Base-by-base conservation (phyloP, 495 filamentous ascomycete species). In the Aspergillus heteromorphus region DNA sequence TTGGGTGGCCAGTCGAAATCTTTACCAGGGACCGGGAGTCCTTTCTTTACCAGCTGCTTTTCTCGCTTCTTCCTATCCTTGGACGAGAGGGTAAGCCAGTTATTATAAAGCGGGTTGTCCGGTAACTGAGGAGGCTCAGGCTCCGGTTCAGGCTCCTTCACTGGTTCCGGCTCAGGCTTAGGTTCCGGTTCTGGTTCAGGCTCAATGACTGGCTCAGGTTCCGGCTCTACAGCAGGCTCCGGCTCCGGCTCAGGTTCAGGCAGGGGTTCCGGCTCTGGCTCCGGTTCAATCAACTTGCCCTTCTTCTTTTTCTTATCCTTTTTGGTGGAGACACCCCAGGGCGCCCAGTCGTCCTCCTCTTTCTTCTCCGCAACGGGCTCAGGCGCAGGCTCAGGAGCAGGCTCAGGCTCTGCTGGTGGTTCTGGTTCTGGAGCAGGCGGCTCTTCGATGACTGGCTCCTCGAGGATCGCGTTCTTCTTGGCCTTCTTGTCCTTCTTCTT, bases 11-110 rank as follows among this genome's bases (percentile, higher is more conserved):
- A 54, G 17, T 66, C 59, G 43, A 73, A 66, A 34, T 70, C 73
- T 29, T 68, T 65, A 6, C 69, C 70, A 1, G 70, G 70, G 21
- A 73, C 64, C n/a, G 68, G 66, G 19, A 73, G 63, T 4, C 66
- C 66, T 47, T 70, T 73, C 27, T 63, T 67, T 0, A 53, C 60
- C 43, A 75, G 38, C 16, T 60, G 47, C 50, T 69, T 75, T 27
- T 73, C 71, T 29, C 73, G 66, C 40, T 62, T 70, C 58, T 73
- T 73, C n/a, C 67, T 58, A 4, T 73, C 73, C 51, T 73, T 73
- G 1, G 68, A 70, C 4, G 62, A 66, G 14, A 75, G 31, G n/a
- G 27, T 61, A 1, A 52, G 16, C 71, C 71, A 75, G 21, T 66
- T 62, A 7, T 70, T 57, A 47, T 75, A 75, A 7, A 75, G 60